A percentile compares a stretch with the other conserved stretches of the same genome.
These are phyloP conservation scores for Parietaria judaica DNA, from an alignment of 306 rosid genomes.

Conservation along the genomic window DNA sequence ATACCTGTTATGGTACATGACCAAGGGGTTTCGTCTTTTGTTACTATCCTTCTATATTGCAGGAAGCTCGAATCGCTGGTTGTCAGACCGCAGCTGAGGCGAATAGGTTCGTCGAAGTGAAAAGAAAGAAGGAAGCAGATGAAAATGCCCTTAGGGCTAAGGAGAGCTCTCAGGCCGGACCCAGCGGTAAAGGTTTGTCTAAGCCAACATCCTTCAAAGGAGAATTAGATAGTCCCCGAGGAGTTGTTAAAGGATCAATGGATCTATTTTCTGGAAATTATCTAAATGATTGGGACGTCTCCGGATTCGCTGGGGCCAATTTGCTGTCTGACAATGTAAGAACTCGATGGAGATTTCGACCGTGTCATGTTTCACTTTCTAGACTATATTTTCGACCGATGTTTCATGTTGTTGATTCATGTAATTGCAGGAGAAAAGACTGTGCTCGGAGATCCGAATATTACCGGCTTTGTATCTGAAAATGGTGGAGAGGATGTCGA, in stretches of 20 bases:
- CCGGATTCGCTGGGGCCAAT: constrained; percentile 51
- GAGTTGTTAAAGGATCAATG: constrained; percentile 31
- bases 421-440: constrained; percentile 53
- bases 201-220: constrained; percentile 32
- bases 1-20: no score
- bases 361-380: neutral
- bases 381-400: neutral
- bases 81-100: constrained; percentile 60
- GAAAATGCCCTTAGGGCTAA: constrained; percentile 25
- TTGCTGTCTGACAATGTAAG: constrained; percentile 70
- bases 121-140: constrained; percentile 39
- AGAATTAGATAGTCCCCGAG: constrained; percentile 41
- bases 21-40: neutral
- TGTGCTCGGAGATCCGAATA: constrained; percentile 61
- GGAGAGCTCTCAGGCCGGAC: constrained; percentile 47
- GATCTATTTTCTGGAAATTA: constrained; percentile 23
- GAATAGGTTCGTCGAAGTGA: constrained; percentile 41
- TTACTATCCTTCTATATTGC: constrained; percentile 8
- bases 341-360: constrained; percentile 1
- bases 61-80: constrained; percentile 81
- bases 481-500: constrained; percentile 49
- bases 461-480: constrained; percentile 66
- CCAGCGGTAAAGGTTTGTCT: constrained; percentile 31
- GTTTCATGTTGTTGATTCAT: neutral
- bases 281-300: constrained; percentile 63